These are phyloP conservation scores for Clarireedia sp. DNA, from an alignment of 2,329 filamentous ascomycete genomes.

Conservation along the genomic window DNA sequence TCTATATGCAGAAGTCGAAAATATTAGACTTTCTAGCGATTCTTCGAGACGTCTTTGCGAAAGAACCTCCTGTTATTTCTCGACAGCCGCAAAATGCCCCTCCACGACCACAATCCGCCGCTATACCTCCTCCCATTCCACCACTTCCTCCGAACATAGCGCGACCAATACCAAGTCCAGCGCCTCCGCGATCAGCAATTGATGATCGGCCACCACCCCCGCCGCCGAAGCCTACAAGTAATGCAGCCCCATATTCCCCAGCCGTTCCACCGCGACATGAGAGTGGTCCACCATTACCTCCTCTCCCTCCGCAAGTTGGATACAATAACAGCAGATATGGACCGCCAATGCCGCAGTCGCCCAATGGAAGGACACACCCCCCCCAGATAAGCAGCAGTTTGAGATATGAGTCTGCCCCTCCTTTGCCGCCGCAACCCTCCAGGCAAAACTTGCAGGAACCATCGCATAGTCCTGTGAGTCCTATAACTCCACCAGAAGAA, in stretches of 20 bases:
- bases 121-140: slow-evolving; percentile 58
- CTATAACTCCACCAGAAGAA: slow-evolving; percentile 20
- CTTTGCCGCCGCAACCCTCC: slow-evolving; percentile 27
- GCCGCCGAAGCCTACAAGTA: slow-evolving; percentile 26
- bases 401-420: slow-evolving; percentile 24
- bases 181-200: slow-evolving; percentile 27
- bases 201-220: slow-evolving; percentile 26
- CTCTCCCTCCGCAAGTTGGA: slow-evolving; percentile 22
- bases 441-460: slow-evolving; percentile 17
- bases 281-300: slow-evolving; percentile 29
- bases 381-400: slow-evolving; percentile 29
- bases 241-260: slow-evolving; percentile 13
- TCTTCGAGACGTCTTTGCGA: slow-evolving; percentile 79
- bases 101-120: slow-evolving; percentile 30
- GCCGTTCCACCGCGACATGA: slow-evolving; percentile 16
- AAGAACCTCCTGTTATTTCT: slow-evolving; percentile 85
- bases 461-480: slow-evolving; percentile 24
- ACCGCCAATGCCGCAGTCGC: slow-evolving; percentile 15
- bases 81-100: slow-evolving; percentile 47
- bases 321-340: slow-evolving; percentile 19
- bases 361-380: slow-evolving; percentile 17
- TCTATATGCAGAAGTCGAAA: slow-evolving; percentile 61
- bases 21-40: slow-evolving; percentile 76
- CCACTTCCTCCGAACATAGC: slow-evolving; percentile 60
- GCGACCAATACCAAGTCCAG: slow-evolving; percentile 34